Evolutionary conservation across 495 filamentous ascomycete species (phyloP).

Genomic region (Amorphotheca resinae): DNA sequence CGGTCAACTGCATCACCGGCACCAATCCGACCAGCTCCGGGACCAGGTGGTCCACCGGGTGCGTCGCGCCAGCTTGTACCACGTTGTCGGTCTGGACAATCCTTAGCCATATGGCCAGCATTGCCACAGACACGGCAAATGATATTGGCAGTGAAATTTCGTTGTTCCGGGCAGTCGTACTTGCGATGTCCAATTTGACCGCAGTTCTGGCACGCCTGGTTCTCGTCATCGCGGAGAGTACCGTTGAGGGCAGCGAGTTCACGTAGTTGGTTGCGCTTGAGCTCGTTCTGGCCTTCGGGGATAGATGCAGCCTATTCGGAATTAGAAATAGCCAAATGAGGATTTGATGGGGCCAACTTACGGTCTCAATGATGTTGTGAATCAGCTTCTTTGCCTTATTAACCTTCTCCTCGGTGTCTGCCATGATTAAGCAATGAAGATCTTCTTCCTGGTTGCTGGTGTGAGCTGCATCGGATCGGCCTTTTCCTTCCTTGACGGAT

Average conservation of each 20-base stretch:
- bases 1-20: conserved; percentile 79
- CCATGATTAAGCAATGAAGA: conserved; percentile 97
- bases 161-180: conserved; percentile 95
- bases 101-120: conserved; percentile 83
- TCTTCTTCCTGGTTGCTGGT: conserved; percentile 99
- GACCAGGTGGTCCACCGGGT: conserved; percentile 29
- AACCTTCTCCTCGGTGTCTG: conserved; percentile 95
- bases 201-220: conserved; percentile 99
- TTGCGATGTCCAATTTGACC: conserved; percentile 98
- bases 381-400: conserved; percentile 96
- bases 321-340: conserved; percentile 18
- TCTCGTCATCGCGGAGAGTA: conserved; percentile 95
- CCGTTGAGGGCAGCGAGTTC: conserved; percentile 95
- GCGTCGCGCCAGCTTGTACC: conserved; percentile 78
- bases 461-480: conserved; percentile 94
- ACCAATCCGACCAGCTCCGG: conserved; percentile 54
- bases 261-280: conserved; percentile 96
- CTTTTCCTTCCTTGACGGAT: conserved; percentile 99
- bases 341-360: conserved; percentile 33
- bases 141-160: conserved; percentile 96
- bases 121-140: conserved; percentile 98
- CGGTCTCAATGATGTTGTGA: conserved; percentile 95
- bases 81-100: conserved; percentile 78
- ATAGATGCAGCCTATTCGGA: conserved; percentile 78
- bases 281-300: conserved; percentile 93